Conservation (phyloP, 257 asterid genomes). For the Solanum medicagineum region DNA sequence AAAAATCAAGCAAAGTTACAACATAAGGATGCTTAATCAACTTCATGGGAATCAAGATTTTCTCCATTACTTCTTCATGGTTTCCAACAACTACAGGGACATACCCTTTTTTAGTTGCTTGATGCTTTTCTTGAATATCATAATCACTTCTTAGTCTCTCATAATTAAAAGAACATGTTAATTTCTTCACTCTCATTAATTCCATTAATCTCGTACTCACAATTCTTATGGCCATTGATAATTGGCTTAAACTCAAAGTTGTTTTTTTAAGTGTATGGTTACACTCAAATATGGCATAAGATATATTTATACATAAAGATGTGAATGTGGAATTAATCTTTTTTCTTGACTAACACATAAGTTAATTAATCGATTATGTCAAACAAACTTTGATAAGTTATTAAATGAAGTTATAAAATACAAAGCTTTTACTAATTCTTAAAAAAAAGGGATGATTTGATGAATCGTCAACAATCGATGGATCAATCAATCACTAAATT, state of each 20-base stretch:
- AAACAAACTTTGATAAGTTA: neutral
- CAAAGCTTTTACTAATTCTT: neutral
- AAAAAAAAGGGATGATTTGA: neutral
- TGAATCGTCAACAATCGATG: neutral
- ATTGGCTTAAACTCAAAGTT: neutral
- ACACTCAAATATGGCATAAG: neutral
- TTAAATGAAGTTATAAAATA: neutral
- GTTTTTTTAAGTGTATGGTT: neutral
- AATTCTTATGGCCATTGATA: neutral
- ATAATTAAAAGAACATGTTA: neutral
- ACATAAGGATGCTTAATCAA: slow-evolving; percentile 6
- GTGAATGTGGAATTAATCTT: neutral
- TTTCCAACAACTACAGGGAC: slow-evolving; percentile 7
- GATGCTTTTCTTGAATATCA: neutral
- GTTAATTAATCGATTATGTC: neutral
- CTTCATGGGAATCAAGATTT: neutral
- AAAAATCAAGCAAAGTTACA: neutral
- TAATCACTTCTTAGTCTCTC: neutral
- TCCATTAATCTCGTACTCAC: neutral
- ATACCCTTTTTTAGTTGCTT: neutral
- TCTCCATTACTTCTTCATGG: neutral
- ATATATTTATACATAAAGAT: neutral
- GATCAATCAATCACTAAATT: neutral
- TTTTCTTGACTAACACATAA: neutral
- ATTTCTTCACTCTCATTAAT: neutral